Base-by-base conservation (phyloP, 2,329 filamentous ascomycete genomes). In the Fusarium protoensiforme region DNA sequence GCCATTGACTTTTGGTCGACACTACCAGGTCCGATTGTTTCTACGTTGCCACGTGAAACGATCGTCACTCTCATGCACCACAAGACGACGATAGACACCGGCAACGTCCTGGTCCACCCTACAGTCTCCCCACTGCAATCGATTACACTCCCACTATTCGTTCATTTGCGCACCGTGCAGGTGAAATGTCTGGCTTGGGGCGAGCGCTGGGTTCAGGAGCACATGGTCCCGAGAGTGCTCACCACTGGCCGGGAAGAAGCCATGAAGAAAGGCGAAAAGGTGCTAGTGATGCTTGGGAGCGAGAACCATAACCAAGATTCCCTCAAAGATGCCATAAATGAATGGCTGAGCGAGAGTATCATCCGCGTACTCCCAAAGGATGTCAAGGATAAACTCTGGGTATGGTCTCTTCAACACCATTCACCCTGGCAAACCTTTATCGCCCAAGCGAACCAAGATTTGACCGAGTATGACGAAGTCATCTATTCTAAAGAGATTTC, bases 361-460 rank as follows among this genome's bases (percentile, higher is more conserved):
- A 53, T 68, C 35, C 57, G 29, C 8, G 51, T 68, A 3, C 48
- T 68, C 3, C 67, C 67, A 3, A 60, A 58, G 10, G 51, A 68
- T 10, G 36, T 51, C 13, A 68, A 68, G 38, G 67, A 68, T 9
- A 65, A 36, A 18, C 33, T 68, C 18, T 68, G 64, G 33, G 33
- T 22, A 22, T 68, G 62, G 58, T 63, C 31, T 24, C 46, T 20
- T 31, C 58, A 53, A 31, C n/a, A 68, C 64, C 16, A 38, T 8
- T 36, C 31, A 11, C 2, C 13, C 1, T 56, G 31, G 33, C 33
- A 36, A 4, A 7, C 51, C 5, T 2, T 4, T 13, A 54, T 56
- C 24, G 20, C 20, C 4, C 31, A 36, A 22, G 29, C 51, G 3
- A 22, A 1, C 4, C 31, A 56, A 10, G 20, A 56, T 33, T 16